A percentile compares a stretch with the other conserved stretches of the same genome.
phyloP scores from a whole-genome alignment of 2,329 filamentous ascomycete species.

The Huntiella savannae region DNA sequence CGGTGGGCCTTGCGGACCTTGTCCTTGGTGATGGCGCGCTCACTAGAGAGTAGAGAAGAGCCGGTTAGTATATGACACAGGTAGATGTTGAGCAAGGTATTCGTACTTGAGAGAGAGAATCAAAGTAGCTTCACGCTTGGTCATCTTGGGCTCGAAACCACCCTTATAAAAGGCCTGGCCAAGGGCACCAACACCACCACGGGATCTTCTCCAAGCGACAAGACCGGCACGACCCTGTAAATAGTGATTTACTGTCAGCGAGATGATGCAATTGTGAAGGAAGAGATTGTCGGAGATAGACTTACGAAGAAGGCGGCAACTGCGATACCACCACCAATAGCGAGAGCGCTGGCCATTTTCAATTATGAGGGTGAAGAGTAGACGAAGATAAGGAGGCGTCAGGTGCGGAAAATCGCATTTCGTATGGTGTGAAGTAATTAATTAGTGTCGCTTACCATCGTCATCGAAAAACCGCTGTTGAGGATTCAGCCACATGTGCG shows the following conservation, averaged over 20 bases:
- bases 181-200: conserved; percentile 57
- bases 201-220: conserved; percentile 68
- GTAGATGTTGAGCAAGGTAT: neutral
- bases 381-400: neutral
- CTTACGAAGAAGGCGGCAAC: conserved; percentile 33
- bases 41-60: conserved; percentile 30
- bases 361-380: neutral
- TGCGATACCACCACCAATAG: conserved; percentile 28
- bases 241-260: neutral
- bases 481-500: conserved; percentile 3
- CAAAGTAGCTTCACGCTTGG: conserved; percentile 68
- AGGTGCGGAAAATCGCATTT: neutral
- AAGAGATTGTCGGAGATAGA: neutral
- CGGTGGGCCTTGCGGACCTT: conserved; percentile 91
- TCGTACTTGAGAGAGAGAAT: conserved; percentile 76
- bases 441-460: conserved; percentile 3
- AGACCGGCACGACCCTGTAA: conserved; percentile 73
- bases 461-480: conserved; percentile 7
- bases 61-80: neutral
- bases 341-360: conserved; percentile 26
- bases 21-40: conserved; percentile 74
- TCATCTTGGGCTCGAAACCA: conserved; percentile 95
- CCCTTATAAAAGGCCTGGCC: conserved; percentile 95
- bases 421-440: neutral
- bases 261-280: neutral